A percentile compares a stretch with the other conserved stretches of the same genome.
phyloP scores from a whole-genome alignment of 192 early-diverging fungal species.

The Coemansia sp. region DNA sequence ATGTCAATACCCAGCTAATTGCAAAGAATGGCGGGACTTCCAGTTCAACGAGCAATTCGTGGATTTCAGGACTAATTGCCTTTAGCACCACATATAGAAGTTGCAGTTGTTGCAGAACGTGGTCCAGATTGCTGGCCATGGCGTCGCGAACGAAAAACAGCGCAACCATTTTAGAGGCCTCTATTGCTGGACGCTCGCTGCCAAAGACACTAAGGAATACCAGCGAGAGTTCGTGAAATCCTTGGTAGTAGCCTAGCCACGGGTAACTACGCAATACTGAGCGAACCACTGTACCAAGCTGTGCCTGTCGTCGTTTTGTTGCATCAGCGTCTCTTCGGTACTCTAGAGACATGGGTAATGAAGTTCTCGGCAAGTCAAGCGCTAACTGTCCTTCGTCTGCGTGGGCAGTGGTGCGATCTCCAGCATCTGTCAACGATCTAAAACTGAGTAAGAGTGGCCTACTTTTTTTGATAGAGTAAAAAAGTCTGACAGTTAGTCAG shows the following conservation, averaged over 20 bases:
- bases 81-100: slow-evolving; percentile 41
- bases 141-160: slow-evolving; percentile 60
- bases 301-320: slow-evolving; percentile 56
- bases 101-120: slow-evolving; percentile 41
- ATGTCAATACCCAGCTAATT: slow-evolving; percentile 76
- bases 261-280: slow-evolving; percentile 62
- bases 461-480: background rate
- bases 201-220: slow-evolving; percentile 61
- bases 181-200: slow-evolving; percentile 58
- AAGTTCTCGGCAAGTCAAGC: slow-evolving; percentile 43
- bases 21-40: slow-evolving; percentile 70
- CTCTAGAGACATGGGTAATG: slow-evolving; percentile 32
- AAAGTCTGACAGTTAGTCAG: background rate
- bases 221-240: slow-evolving; percentile 59
- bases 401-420: slow-evolving; percentile 19
- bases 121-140: slow-evolving; percentile 45
- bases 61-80: slow-evolving; percentile 32
- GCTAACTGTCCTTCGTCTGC: slow-evolving; percentile 47
- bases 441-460: slow-evolving; percentile 54
- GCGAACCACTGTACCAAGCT: slow-evolving; percentile 57
- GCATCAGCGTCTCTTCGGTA: slow-evolving; percentile 27
- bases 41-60: slow-evolving; percentile 36
- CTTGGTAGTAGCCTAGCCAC: slow-evolving; percentile 73
- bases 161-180: slow-evolving; percentile 61
- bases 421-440: slow-evolving; percentile 34